phyloP scores from a whole-genome alignment of 345 rosid species.

The Cardamine chenopodiifolia region DNA sequence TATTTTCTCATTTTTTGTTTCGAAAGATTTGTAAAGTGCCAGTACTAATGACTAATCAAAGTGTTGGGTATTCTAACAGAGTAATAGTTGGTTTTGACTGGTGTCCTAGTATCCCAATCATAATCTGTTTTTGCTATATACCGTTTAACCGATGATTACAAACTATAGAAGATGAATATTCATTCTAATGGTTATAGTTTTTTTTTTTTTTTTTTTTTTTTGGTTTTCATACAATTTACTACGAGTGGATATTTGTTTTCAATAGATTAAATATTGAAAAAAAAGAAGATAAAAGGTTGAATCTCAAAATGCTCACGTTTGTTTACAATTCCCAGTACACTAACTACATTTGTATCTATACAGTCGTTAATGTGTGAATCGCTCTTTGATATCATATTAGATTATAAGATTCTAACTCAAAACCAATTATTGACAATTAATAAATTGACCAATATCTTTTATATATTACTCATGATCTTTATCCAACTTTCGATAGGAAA shows the following conservation, averaged over 20 bases:
- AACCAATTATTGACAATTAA: too few relatives aligned
- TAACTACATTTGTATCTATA: neutral
- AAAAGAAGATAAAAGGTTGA: neutral
- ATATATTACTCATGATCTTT: too few relatives aligned
- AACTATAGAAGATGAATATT: neutral
- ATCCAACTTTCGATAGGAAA: too few relatives aligned
- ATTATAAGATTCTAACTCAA: too few relatives aligned
- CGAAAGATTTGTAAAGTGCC: neutral
- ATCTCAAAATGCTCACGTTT: neutral
- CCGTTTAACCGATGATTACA: neutral
- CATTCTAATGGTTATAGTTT: neutral
- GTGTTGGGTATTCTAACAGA: neutral
- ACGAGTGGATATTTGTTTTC: neutral
- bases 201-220: neutral
- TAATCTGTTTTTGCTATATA: neutral
- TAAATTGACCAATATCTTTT: too few relatives aligned
- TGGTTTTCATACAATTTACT: neutral
- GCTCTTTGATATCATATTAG: too few relatives aligned
- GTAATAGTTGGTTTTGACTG: neutral
- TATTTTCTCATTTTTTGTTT: neutral
- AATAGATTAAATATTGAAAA: neutral
- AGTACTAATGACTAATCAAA: neutral
- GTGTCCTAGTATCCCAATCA: conserved; percentile 4
- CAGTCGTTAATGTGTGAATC: too few relatives aligned
- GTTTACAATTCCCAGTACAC: neutral